Conservation (phyloP, 768 basidiomycete species). For the Cystofilobasidium capitatum region DNA sequence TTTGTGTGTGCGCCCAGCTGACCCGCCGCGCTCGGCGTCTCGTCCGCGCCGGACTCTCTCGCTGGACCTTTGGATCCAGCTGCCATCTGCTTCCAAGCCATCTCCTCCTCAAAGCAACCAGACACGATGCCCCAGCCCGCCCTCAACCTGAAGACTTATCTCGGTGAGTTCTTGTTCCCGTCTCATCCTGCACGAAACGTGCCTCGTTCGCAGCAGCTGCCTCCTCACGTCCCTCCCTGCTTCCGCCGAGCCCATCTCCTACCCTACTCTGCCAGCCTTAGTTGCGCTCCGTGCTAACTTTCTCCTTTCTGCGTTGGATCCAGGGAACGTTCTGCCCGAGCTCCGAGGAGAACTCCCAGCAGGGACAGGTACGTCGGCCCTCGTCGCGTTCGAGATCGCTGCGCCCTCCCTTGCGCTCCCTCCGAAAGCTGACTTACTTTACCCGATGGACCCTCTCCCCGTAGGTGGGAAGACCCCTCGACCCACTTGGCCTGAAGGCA, state of each 20-base stretch:
- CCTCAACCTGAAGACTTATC: background rate
- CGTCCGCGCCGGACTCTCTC: too few species aligned
- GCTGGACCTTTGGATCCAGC: too few species aligned
- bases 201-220: background rate
- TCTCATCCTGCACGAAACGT: background rate
- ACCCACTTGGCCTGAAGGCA: constrained; percentile 32
- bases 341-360: background rate
- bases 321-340: background rate
- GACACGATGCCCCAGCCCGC: background rate
- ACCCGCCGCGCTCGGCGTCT: too few species aligned
- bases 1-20: too few species aligned
- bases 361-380: background rate
- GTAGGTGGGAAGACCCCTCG: constrained; percentile 26
- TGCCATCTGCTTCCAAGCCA: background rate
- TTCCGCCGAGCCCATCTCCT: too few species aligned
- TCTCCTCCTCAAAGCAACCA: background rate
- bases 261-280: too few species aligned
- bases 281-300: too few species aligned
- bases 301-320: background rate
- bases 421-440: background rate
- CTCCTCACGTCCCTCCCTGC: background rate
- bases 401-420: background rate
- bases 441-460: too few species aligned
- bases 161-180: background rate
- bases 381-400: background rate